These are phyloP conservation scores for Misopates orontium DNA, from an alignment of 257 asterid genomes.

Conservation along the genomic window DNA sequence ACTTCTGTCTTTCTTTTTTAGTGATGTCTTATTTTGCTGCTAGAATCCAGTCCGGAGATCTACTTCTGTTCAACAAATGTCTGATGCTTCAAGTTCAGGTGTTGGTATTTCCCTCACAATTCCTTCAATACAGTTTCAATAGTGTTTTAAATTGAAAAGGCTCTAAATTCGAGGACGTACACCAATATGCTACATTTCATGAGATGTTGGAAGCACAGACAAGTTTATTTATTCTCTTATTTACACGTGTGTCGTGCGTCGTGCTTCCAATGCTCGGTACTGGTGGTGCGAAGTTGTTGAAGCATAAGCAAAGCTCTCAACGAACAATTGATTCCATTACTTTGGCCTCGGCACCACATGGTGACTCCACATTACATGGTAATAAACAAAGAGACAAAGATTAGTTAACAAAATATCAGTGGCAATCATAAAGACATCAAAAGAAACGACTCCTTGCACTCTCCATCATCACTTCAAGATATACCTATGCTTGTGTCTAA, in stretches of 20 bases:
- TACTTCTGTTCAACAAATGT: conserved; percentile 71
- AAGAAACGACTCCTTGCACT: conserved; percentile 58
- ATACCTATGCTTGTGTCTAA: conserved; percentile 92
- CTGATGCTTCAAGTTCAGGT: conserved; percentile 84
- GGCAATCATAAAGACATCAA: conserved; percentile 36
- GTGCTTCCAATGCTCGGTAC: too few species aligned
- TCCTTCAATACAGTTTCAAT: conserved; percentile 16
- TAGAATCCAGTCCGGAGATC: conserved; percentile 59
- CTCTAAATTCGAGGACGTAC: conserved; percentile 56
- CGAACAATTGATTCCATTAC: conserved; percentile 88
- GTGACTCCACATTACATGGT: conserved; percentile 97
- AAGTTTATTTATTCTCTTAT: too few species aligned
- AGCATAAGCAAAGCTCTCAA: conserved; percentile 86
- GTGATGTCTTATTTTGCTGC: conserved; percentile 32
- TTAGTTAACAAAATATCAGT: conserved; percentile 31
- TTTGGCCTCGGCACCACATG: conserved; percentile 97
- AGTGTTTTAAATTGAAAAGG: conserved; percentile 19
- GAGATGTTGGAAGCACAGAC: conserved; percentile 80
- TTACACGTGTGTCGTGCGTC: too few species aligned
- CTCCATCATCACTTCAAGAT: conserved; percentile 75
- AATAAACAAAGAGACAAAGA: conserved; percentile 43
- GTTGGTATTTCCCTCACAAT: conserved; percentile 30
- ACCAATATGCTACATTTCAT: conserved; percentile 62
- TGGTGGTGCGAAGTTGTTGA: too few species aligned
- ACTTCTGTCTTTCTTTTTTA: conserved; percentile 17